phyloP scores from a whole-genome alignment of 2,329 filamentous ascomycete genomes.

The Penicillium italicum region DNA sequence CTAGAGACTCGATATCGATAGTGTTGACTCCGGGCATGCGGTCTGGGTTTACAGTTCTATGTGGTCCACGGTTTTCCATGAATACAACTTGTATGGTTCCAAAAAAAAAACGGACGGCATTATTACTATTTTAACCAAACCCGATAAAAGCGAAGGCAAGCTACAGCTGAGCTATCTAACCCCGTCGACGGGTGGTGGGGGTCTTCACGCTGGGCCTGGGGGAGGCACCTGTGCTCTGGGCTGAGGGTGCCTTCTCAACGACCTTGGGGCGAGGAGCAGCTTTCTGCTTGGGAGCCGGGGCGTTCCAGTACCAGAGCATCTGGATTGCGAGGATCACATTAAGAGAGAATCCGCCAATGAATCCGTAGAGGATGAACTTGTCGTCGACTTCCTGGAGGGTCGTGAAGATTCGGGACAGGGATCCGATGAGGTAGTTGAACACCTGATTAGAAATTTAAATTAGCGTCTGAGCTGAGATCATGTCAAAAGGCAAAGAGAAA shows the following conservation, averaged over 20 bases:
- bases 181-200: constrained; percentile 55
- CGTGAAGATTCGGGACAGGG: constrained; percentile 92
- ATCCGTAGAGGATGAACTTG: constrained; percentile 91
- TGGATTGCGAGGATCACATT: constrained; percentile 83
- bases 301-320: constrained; percentile 97
- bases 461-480: neutral
- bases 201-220: constrained; percentile 45
- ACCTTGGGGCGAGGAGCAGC: constrained; percentile 23
- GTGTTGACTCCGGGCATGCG: neutral
- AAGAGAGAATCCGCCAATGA: constrained; percentile 84
- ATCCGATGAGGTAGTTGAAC: constrained; percentile 95
- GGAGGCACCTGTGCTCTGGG: constrained; percentile 41
- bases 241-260: constrained; percentile 31
- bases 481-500: constrained; percentile 19
- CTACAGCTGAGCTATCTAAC: constrained; percentile 37
- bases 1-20: too few relatives aligned
- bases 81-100: constrained; percentile 1
- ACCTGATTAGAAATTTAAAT: constrained; percentile 56
- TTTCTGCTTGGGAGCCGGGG: constrained; percentile 43
- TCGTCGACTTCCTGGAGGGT: constrained; percentile 97
- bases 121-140: constrained; percentile 14
- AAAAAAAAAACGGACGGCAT: constrained; percentile 11
- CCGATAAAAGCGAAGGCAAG: constrained; percentile 7
- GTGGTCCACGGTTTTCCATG: neutral
- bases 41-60: neutral